phyloP scores from a whole-genome alignment of 2,329 filamentous ascomycete species.

The Metarhizium album region DNA sequence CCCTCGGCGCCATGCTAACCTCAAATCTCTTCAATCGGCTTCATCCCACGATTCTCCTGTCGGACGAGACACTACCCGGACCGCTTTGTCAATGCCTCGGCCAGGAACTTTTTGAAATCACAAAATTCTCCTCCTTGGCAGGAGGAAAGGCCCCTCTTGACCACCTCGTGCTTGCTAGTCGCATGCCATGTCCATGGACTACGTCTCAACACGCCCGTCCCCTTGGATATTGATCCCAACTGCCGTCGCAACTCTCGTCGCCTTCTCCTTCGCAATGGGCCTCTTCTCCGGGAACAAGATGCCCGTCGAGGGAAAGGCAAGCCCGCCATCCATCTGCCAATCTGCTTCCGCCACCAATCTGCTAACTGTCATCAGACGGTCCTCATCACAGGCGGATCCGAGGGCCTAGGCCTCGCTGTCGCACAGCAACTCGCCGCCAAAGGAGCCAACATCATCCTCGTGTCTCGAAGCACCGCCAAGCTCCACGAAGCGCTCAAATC shows the following conservation, averaged over 20 bases:
- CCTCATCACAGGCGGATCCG: slow-evolving; percentile 81
- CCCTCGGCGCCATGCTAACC: too few species aligned
- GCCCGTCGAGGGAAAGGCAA: slow-evolving; percentile 72
- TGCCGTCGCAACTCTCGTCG: slow-evolving; percentile 24
- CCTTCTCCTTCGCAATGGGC: slow-evolving; percentile 44
- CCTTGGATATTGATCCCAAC: slow-evolving; percentile 17
- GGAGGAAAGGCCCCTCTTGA: not conserved
- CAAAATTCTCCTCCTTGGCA: too few species aligned
- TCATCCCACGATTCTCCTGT: too few species aligned
- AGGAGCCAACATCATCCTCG: slow-evolving; percentile 78
- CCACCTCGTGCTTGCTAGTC: not conserved
- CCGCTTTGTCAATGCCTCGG: too few species aligned
- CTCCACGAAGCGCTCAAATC: slow-evolving; percentile 59
- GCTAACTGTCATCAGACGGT: slow-evolving; percentile 50
- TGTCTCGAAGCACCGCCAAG: slow-evolving; percentile 66
- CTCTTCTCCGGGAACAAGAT: slow-evolving; percentile 62
- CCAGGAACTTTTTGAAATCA: too few species aligned
- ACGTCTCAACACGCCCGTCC: not conserved
- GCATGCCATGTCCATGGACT: not conserved
- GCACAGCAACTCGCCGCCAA: slow-evolving; percentile 66
- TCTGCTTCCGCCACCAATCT: slow-evolving; percentile 5
- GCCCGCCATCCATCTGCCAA: slow-evolving; percentile 10
- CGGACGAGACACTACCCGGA: too few species aligned
- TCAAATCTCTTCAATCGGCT: too few species aligned
- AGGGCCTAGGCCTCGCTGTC: slow-evolving; percentile 77